Evolutionary conservation across 305 asterid genomes (phyloP), one percentile per base, ranked within the genome.

Genomic region (Andrographis paniculata): DNA sequence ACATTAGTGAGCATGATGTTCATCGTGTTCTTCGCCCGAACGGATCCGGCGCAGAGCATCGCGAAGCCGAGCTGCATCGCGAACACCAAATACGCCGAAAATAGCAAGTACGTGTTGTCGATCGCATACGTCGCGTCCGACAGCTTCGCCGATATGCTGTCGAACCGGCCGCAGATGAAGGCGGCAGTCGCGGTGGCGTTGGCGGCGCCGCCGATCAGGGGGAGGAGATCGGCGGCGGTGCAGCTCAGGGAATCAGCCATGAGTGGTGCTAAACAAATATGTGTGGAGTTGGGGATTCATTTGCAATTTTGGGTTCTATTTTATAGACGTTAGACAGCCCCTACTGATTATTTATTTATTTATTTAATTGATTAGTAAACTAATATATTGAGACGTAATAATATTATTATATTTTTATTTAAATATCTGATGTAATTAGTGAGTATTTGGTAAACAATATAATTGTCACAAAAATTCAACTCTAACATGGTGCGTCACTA

Each of bases 161-260:
- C 48, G 40, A 62, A 50, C 7, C 37, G 37, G 35, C 20, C 13
- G 47, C 68, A 62, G 10, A 62, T 41, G 53, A 55, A 62, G 37
- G 43, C 36, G 2, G 58, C 54, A 2, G 61, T 61, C 1, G 43
- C 41, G 16, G 53, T 61, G 40, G 67, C 56, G 41, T 54, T 61
- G 5, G 48, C 23, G 5, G 45, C 12, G 45, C 19, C 19, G 23
- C 88, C 88, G 35, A 79, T 58, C 14, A 73, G 50, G 0, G 74
- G 64, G 19, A 76, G 76, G 0, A 79, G 70, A 4, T 42, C 57
- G 1, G 50, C 64, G 19, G 68, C 55, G 3, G 71, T 52, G 55
- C 88, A 75, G 15, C 0, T 30, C 40, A 20, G 14, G 37, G 73
- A 17, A 22, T 12, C 50, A 1, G 22, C 22, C 48, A 17, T 42